phyloP scores from a whole-genome alignment of 257 asterid species.

The Fraxinus anomala region DNA sequence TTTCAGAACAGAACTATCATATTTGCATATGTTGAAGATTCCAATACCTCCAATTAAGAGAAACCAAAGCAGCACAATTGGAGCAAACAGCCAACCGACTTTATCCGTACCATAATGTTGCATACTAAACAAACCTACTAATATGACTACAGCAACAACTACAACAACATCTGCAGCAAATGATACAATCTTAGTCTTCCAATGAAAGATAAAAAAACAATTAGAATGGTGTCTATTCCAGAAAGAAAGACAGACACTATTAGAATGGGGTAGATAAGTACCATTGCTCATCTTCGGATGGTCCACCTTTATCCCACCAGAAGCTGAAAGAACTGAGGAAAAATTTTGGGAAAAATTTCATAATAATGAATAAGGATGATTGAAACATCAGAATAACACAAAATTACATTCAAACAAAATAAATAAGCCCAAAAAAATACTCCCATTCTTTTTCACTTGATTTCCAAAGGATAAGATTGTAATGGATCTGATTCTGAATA shows the following conservation, averaged over 20 bases:
- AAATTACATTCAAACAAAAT: not conserved
- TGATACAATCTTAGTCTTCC: constrained; percentile 25
- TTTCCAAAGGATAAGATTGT: not conserved
- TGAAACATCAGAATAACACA: not conserved
- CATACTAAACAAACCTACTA: constrained; percentile 90
- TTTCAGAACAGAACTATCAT: constrained; percentile 73
- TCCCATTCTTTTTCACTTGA: not conserved
- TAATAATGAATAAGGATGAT: constrained; percentile 8
- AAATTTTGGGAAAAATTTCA: constrained; percentile 27
- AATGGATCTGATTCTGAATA: not conserved
- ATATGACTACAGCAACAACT: constrained; percentile 76
- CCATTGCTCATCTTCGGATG: constrained; percentile 84
- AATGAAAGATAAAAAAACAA: not conserved
- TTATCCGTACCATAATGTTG: constrained; percentile 95
- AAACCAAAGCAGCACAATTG: constrained; percentile 90
- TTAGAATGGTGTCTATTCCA: not conserved
- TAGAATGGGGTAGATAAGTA: constrained; percentile 33
- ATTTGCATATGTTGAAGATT: constrained; percentile 71
- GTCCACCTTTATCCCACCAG: constrained; percentile 92
- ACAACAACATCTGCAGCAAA: constrained; percentile 77
- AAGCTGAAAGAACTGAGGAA: constrained; percentile 83
- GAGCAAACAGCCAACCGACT: constrained; percentile 99
- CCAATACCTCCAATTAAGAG: constrained; percentile 93
- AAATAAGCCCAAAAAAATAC: not conserved
- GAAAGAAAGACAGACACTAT: not conserved